Base-by-base conservation (phyloP, 257 asterid genomes). In the Mitragyna speciosa region DNA sequence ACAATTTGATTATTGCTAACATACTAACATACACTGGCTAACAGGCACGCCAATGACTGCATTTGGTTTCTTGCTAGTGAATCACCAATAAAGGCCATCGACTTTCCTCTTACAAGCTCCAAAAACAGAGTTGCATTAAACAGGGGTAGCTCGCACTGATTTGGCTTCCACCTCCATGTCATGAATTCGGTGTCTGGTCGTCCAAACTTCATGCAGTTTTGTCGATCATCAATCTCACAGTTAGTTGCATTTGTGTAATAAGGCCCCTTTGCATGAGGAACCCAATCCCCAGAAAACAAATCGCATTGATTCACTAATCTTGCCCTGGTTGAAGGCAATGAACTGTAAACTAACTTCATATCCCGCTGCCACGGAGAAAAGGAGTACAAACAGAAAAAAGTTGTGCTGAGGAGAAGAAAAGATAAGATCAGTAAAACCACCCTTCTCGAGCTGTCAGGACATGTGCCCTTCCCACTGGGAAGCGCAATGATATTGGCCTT, bases 41-140 rank as follows among this genome's bases (percentile, higher is more conserved):
- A 83, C 79, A 91, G 92, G 84, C 97, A 93, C 31, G 87, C 86
- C 88, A 93, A 84, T 75, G 97, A 91, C 79, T 93, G 97, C 91
- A 91, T 84, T 58, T 92, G 97, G 68, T 91, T 92, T 82, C 96
- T 84, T 80, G 89, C 96, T 0, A 93, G 86, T 0, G 97, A 91
- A 79, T 93, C 97, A 8, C 97, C 97, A 17, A 93, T 91, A 45
- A 93, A 90, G 9, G 96, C 95, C 92, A 93, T 20, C 0, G 91
- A 76, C 77, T 88, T 93, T 4, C 73, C 91, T 72, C 96, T 67
- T 7, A 91, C 88, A 8, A 89, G 81, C 56, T 91, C 92, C 85
- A 93, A 74, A 79, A 93, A 93, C 86, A 59, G 87, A 41, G 69
- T 67, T 30, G 95, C 93, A 77, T 93, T 78, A n/a, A 93, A 88